Evolutionary conservation across 768 basidiomycete species (phyloP).

Genomic region (Leccinum subtestaceum): DNA sequence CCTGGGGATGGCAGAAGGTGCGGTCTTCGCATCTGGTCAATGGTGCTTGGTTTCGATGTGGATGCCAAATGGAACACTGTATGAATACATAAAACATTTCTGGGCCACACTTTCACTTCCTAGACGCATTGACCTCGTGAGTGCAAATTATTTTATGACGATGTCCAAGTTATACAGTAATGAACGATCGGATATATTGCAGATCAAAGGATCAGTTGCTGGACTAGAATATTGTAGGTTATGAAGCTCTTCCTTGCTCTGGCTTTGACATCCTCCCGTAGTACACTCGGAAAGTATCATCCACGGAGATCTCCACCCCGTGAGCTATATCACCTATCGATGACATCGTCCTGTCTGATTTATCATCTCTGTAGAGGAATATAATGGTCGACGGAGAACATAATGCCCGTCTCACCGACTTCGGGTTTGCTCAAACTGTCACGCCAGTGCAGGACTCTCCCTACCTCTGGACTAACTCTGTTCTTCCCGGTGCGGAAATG

Average conservation of each 20-base stretch:
- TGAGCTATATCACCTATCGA: background rate
- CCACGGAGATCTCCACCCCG: constrained; percentile 10
- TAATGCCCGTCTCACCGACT: constrained; percentile 2
- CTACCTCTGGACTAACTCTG: background rate
- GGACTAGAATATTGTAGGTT: constrained; percentile 5
- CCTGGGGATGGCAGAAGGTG: too few species aligned
- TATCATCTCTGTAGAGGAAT: background rate
- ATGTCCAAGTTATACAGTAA: background rate
- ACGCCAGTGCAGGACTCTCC: background rate
- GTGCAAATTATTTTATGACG: background rate
- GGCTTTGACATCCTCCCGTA: background rate
- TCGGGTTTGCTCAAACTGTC: constrained; percentile 5
- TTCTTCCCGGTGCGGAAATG: too few species aligned
- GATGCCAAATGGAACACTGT: constrained; percentile 7
- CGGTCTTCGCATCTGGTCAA: background rate
- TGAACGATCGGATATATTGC: background rate
- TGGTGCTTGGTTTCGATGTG: constrained; percentile 7
- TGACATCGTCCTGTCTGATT: background rate
- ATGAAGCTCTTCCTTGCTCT: background rate
- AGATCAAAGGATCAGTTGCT: constrained; percentile 1
- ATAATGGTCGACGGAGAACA: constrained; percentile 1
- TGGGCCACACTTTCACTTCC: background rate
- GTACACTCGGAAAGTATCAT: background rate
- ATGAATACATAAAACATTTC: background rate
- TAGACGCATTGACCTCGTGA: background rate